These are phyloP conservation scores for Stagonosporopsis tanaceti DNA, from an alignment of 2,329 filamentous ascomycete species.

Conservation along the genomic window DNA sequence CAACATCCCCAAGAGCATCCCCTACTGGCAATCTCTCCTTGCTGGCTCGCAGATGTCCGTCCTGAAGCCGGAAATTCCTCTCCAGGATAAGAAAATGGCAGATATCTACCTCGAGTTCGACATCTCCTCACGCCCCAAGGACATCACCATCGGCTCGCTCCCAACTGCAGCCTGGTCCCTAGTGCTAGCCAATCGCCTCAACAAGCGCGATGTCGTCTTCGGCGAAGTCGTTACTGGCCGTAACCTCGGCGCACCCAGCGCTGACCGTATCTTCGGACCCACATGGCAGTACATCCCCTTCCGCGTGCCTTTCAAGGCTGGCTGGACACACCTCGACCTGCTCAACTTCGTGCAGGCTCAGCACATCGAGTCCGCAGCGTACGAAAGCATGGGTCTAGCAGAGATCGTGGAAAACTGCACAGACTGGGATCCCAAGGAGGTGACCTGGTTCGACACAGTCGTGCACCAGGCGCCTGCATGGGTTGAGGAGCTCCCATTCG, in stretches of 20 bases:
- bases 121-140: conserved; percentile 55
- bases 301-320: conserved; percentile 62
- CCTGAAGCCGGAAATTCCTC: conserved; percentile 44
- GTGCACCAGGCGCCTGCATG: conserved; percentile 58
- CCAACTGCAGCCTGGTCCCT: conserved; percentile 74
- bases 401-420: conserved; percentile 49
- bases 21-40: conserved; percentile 69
- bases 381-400: conserved; percentile 49
- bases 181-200: conserved; percentile 64
- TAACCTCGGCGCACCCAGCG: conserved; percentile 63
- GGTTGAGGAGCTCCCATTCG: conserved; percentile 64
- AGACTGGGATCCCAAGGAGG: conserved; percentile 36
- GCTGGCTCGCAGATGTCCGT: conserved; percentile 60
- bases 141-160: conserved; percentile 69
- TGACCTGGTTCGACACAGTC: conserved; percentile 48
- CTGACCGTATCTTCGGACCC: conserved; percentile 68
- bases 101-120: conserved; percentile 46
- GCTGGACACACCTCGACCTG: conserved; percentile 53
- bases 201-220: conserved; percentile 66
- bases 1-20: conserved; percentile 58
- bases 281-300: conserved; percentile 74
- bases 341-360: conserved; percentile 49
- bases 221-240: conserved; percentile 72
- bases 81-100: conserved; percentile 37
- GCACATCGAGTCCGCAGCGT: conserved; percentile 40